Percentiles rank a stretch among this genome's conserved stretches.
Conservation (phyloP, 768 basidiomycete genomes). For the Naganishia onofrii region DNA sequence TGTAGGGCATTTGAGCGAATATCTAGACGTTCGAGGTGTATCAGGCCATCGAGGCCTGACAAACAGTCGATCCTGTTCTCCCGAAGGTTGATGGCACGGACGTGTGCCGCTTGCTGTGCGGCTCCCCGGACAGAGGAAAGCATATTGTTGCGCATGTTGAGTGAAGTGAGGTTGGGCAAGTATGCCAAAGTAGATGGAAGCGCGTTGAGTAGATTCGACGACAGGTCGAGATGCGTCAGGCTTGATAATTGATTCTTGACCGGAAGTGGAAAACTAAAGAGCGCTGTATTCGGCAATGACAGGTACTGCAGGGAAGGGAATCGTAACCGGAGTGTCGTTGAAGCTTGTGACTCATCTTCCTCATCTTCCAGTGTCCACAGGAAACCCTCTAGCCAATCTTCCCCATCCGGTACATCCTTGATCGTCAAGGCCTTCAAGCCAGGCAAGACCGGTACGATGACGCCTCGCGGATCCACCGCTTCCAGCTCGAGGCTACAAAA, state of each 20-base stretch:
- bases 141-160: conserved; percentile 96
- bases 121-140: conserved; percentile 94
- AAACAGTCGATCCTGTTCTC: conserved; percentile 89
- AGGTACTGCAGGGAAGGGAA: conserved; percentile 45
- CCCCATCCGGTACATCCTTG: conserved; percentile 48
- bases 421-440: conserved; percentile 47
- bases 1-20: conserved; percentile 73
- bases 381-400: conserved; percentile 50
- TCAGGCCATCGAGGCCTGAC: conserved; percentile 86
- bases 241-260: background rate
- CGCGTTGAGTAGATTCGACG: conserved; percentile 83
- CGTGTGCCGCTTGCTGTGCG: conserved; percentile 72
- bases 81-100: conserved; percentile 74
- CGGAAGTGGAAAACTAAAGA: conserved; percentile 34
- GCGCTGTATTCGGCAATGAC: conserved; percentile 36
- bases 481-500: conserved; percentile 46
- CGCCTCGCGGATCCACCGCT: conserved; percentile 46
- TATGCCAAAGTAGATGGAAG: conserved; percentile 72
- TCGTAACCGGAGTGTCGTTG: conserved; percentile 10
- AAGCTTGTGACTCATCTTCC: background rate
- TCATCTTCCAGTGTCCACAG: conserved; percentile 20
- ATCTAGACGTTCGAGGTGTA: conserved; percentile 79
- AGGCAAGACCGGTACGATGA: conserved; percentile 42
- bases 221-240: conserved; percentile 79
- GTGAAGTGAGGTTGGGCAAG: conserved; percentile 76